Evolutionary conservation across 768 basidiomycete species (phyloP).

Genomic region (Leccinellum albellum): DNA sequence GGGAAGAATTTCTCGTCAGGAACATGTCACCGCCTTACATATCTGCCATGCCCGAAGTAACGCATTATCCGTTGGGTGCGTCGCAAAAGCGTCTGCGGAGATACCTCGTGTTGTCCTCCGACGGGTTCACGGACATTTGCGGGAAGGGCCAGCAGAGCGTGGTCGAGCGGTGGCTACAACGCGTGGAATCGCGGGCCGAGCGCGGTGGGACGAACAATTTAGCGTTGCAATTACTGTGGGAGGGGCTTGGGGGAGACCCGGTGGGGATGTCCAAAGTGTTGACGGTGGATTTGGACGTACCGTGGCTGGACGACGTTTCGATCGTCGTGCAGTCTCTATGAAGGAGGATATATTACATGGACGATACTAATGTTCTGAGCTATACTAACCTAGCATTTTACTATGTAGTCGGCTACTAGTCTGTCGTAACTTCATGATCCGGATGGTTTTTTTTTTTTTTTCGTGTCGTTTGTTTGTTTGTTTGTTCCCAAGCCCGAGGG

Average conservation of each 20-base stretch:
- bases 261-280: constrained; percentile 53
- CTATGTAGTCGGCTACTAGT: neutral
- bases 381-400: constrained; percentile 7
- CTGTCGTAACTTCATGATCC: neutral
- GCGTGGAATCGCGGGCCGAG: constrained; percentile 33
- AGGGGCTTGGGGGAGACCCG: constrained; percentile 54
- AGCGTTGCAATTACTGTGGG: constrained; percentile 55
- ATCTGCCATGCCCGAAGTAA: constrained; percentile 59
- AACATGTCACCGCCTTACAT: constrained; percentile 67
- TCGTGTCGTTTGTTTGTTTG: neutral
- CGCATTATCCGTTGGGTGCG: constrained; percentile 46
- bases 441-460: neutral
- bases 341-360: neutral
- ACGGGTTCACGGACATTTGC: constrained; percentile 64
- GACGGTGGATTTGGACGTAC: constrained; percentile 59
- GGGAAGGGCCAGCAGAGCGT: constrained; percentile 44
- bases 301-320: constrained; percentile 68
- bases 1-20: constrained; percentile 64
- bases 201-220: constrained; percentile 36
- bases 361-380: neutral
- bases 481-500: constrained; percentile 1
- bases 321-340: constrained; percentile 60
- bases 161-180: constrained; percentile 50
- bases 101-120: constrained; percentile 62
- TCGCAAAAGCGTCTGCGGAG: constrained; percentile 32